These are phyloP conservation scores for Penicillium capsulatum DNA, from an alignment of 2,329 filamentous ascomycete genomes.

Conservation along the genomic window DNA sequence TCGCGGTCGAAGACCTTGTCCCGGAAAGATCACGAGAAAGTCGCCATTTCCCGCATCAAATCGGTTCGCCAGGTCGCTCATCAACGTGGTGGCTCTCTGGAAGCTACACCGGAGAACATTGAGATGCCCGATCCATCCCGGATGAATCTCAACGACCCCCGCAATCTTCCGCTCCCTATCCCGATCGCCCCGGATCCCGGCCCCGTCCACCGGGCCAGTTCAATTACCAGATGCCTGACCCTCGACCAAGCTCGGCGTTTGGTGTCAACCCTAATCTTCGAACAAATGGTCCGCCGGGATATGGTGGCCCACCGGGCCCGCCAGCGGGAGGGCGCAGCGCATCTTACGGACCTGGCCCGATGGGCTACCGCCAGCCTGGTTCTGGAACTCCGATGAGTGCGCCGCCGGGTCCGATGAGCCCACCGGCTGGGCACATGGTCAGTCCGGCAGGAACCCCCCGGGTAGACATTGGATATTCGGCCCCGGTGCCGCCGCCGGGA, in stretches of 20 bases:
- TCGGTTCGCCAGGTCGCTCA: slow-evolving; percentile 66
- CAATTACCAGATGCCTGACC: slow-evolving; percentile 35
- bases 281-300: slow-evolving; percentile 33
- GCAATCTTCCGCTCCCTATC: slow-evolving; percentile 42
- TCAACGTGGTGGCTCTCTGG: slow-evolving; percentile 37
- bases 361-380: slow-evolving; percentile 34
- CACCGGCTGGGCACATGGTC: slow-evolving; percentile 24
- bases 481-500: slow-evolving; percentile 41
- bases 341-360: slow-evolving; percentile 28
- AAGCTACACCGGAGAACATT: slow-evolving; percentile 40
- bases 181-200: slow-evolving; percentile 36
- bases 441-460: slow-evolving; percentile 33
- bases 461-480: slow-evolving; percentile 47
- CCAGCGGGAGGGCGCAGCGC: slow-evolving; percentile 25
- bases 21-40: slow-evolving; percentile 86
- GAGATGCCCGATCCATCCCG: slow-evolving; percentile 49
- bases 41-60: slow-evolving; percentile 83
- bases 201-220: slow-evolving; percentile 32
- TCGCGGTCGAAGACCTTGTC: slow-evolving; percentile 78
- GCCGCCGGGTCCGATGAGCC: slow-evolving; percentile 27
- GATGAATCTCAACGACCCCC: slow-evolving; percentile 38
- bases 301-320: slow-evolving; percentile 22
- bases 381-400: slow-evolving; percentile 31
- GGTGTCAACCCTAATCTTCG: slow-evolving; percentile 48
- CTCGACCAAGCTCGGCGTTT: slow-evolving; percentile 45